phyloP scores from a whole-genome alignment of 2,329 filamentous ascomycete genomes.

The Colletotrichum abscissum region DNA sequence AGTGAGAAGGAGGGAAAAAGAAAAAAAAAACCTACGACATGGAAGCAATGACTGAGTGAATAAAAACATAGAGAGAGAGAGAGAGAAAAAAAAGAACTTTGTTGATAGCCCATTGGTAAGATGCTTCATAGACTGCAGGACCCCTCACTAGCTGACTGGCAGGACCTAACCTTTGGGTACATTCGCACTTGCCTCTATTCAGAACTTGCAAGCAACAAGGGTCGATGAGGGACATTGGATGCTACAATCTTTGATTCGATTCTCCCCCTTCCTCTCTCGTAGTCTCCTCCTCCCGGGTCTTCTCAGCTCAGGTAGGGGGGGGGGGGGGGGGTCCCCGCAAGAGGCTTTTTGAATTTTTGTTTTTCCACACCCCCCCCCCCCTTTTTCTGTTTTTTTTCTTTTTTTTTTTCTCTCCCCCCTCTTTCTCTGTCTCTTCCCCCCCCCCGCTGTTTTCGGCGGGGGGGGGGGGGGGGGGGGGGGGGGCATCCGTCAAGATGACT shows the following conservation, averaged over 20 bases:
- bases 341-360: too few species aligned
- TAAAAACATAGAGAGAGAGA: not conserved
- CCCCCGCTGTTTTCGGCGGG: too few species aligned
- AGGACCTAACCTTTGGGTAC: not conserved
- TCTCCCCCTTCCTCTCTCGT: not conserved
- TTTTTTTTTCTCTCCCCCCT: too few species aligned
- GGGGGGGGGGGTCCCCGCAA: too few species aligned
- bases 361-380: too few species aligned
- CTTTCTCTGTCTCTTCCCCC: too few species aligned
- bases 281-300: not conserved
- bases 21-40: not conserved
- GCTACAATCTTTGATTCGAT: not conserved
- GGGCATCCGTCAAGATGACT: not conserved
- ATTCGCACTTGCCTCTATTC: constrained; percentile 29
- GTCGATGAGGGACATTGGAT: constrained; percentile 15
- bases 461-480: not conserved
- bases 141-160: not conserved
- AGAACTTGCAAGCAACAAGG: constrained; percentile 35
- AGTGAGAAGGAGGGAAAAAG: not conserved
- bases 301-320: not conserved
- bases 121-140: not conserved
- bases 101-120: too few species aligned
- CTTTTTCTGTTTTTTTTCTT: too few species aligned
- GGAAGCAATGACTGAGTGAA: too few species aligned
- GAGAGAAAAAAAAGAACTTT: not conserved